These are phyloP conservation scores for Ceratocystiopsis sp. DNA, from an alignment of 2,329 filamentous ascomycete species.

Conservation along the genomic window DNA sequence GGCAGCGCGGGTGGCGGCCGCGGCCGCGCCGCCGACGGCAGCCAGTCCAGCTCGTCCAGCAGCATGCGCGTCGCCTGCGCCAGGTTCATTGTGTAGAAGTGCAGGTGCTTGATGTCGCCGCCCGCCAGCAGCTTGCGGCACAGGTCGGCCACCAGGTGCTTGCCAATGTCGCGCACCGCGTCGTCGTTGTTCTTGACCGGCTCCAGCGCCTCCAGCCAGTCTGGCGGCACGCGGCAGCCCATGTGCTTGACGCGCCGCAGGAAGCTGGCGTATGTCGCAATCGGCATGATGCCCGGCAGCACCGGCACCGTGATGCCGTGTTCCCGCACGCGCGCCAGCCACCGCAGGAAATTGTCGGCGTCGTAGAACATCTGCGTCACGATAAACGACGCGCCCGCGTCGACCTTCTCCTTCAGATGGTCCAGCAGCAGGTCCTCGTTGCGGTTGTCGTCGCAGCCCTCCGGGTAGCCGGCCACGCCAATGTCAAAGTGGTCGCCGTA, in stretches of 20 bases:
- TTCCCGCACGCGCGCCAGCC: conserved; percentile 73
- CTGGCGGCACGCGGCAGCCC: conserved; percentile 63
- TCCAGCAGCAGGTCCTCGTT: conserved; percentile 72
- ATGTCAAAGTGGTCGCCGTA: conserved; percentile 93
- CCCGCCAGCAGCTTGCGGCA: conserved; percentile 70
- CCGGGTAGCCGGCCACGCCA: conserved; percentile 89
- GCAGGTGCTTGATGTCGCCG: conserved; percentile 64
- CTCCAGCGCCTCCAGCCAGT: conserved; percentile 69
- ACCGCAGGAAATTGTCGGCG: conserved; percentile 81
- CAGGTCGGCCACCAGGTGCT: conserved; percentile 72
- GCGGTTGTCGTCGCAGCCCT: conserved; percentile 86
- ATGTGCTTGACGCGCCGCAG: conserved; percentile 81
- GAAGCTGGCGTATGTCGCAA: conserved; percentile 89
- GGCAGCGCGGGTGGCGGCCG: conserved; percentile 70
- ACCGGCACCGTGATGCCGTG: conserved; percentile 58
- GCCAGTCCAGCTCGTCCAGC: conserved; percentile 71
- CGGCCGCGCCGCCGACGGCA: conserved; percentile 61
- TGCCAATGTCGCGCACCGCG: conserved; percentile 78
- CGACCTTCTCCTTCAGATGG: conserved; percentile 93
- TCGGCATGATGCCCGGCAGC: conserved; percentile 83
- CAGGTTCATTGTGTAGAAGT: conserved; percentile 99
- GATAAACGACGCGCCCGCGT: conserved; percentile 83
- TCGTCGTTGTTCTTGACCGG: conserved; percentile 95
- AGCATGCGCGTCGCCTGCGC: conserved; percentile 89
- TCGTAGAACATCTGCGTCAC: conserved; percentile 99